A percentile compares a stretch with the other conserved stretches of the same genome.
Conservation (phyloP, 176 grass and related monocot species). For the Carex pumila region DNA sequence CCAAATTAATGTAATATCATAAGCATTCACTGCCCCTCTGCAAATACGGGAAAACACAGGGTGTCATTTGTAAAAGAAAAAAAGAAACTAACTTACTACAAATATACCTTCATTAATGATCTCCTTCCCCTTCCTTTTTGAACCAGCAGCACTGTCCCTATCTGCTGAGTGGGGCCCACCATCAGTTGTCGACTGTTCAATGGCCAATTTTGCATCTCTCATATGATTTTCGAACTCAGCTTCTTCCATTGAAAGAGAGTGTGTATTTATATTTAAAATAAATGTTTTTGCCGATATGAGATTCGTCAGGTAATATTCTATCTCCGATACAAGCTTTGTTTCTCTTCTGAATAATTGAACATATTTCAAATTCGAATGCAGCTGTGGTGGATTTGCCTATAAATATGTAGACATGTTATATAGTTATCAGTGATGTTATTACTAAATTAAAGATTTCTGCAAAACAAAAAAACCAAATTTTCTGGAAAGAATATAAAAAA, state of each 20-base stretch:
- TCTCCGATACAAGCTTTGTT: conserved; percentile 88
- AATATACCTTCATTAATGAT: conserved; percentile 31
- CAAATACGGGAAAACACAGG: background rate
- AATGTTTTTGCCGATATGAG: conserved; percentile 86
- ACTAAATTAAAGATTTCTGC: background rate
- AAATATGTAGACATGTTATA: conserved; percentile 12
- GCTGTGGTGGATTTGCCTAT: conserved; percentile 85
- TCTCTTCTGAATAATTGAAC: conserved; percentile 79
- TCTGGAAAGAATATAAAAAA: background rate
- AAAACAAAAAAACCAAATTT: background rate
- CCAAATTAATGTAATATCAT: too few relatives aligned
- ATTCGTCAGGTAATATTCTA: conserved; percentile 90
- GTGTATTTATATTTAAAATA: conserved; percentile 58
- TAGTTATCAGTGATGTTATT: background rate
- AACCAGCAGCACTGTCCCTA: conserved; percentile 3
- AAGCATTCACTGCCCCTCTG: too few relatives aligned
- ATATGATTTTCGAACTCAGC: conserved; percentile 69
- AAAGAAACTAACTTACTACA: background rate
- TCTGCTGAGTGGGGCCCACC: conserved; percentile 16
- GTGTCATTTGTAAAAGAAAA: background rate
- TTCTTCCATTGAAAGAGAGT: conserved; percentile 68
- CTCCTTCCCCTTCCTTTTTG: conserved; percentile 18
- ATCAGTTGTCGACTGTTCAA: conserved; percentile 35
- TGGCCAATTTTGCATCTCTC: conserved; percentile 48
- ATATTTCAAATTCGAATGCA: conserved; percentile 93